These are phyloP conservation scores for Vitis rupestris DNA, from an alignment of 164 flowering plant genomes.

Conservation along the genomic window DNA sequence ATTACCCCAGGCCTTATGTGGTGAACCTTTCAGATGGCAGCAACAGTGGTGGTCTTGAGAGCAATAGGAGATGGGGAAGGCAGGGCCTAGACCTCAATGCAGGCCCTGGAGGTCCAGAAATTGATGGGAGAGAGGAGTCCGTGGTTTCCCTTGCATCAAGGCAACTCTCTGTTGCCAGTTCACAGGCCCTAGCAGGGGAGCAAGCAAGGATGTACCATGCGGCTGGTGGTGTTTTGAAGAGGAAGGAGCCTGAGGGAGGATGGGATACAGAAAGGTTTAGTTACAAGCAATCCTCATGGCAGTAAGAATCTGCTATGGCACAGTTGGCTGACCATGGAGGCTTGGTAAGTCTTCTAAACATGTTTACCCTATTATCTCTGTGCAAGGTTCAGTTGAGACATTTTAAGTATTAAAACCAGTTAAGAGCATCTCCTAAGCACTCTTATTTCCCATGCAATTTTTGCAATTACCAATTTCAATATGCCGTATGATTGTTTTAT, in stretches of 20 bases:
- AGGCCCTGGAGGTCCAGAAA: conserved; percentile 67
- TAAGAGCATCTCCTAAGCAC: background rate
- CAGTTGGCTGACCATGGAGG: conserved; percentile 10
- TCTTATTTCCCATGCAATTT: background rate
- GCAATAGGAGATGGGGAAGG: conserved; percentile 61
- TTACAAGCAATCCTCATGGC: conserved; percentile 63
- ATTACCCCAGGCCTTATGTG: conserved; percentile 61
- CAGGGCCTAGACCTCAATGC: conserved; percentile 83
- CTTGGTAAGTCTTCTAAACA: conserved; percentile 24
- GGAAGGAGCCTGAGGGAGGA: conserved; percentile 64
- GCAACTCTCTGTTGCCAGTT: conserved; percentile 50
- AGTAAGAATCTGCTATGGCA: conserved; percentile 27
- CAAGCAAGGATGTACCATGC: conserved; percentile 60
- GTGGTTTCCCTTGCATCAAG: conserved; percentile 34
- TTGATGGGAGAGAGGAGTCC: conserved; percentile 69
- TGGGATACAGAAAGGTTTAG: conserved; percentile 49
- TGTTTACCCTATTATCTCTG: background rate
- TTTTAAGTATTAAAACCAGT: too few species aligned
- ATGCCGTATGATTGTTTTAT: background rate
- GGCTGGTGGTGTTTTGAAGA: conserved; percentile 46
- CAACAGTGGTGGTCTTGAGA: conserved; percentile 38
- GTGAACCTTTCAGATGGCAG: conserved; percentile 50
- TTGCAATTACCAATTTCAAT: background rate
- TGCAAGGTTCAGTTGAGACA: too few species aligned
- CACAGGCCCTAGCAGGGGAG: conserved; percentile 64